phyloP scores from a whole-genome alignment of 106 monocot genomes.

The Allium cepa region DNA sequence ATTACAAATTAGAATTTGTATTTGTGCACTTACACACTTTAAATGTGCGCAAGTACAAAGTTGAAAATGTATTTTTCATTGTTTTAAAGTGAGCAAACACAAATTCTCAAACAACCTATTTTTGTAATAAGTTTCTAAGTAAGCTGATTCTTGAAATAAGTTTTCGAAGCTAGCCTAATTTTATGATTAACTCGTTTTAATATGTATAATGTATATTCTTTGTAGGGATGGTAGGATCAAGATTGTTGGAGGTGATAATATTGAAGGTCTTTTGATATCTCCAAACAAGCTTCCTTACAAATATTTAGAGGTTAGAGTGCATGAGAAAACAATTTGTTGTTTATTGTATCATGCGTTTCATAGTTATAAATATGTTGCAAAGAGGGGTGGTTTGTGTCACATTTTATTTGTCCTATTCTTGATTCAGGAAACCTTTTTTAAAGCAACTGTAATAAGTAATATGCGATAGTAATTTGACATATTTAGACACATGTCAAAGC shows the following conservation, averaged over 20 bases:
- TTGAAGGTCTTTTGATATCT: slow-evolving; percentile 83
- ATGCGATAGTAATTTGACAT: too few species aligned
- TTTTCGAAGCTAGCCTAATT: too few species aligned
- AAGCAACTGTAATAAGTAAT: too few species aligned
- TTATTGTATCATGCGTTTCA: too few species aligned
- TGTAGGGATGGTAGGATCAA: slow-evolving; percentile 99
- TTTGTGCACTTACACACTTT: too few species aligned
- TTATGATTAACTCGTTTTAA: too few species aligned
- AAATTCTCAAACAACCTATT: neutral
- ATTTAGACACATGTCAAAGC: too few species aligned
- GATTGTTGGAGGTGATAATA: slow-evolving; percentile 91
- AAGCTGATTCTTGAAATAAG: neutral
- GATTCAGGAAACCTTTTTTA: neutral
- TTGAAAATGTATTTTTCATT: neutral
- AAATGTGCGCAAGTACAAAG: too few species aligned
- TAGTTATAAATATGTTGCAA: too few species aligned
- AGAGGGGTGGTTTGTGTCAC: too few species aligned
- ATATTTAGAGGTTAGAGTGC: slow-evolving; percentile 52
- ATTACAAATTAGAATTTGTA: too few species aligned
- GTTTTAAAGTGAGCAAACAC: neutral
- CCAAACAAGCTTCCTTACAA: slow-evolving; percentile 83
- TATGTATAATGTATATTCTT: neutral
- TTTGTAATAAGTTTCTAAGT: too few species aligned
- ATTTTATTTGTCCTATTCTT: neutral
- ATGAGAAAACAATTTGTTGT: neutral